Evolutionary conservation across 768 basidiomycete species (phyloP).

Genomic region (Boletales sp.): DNA sequence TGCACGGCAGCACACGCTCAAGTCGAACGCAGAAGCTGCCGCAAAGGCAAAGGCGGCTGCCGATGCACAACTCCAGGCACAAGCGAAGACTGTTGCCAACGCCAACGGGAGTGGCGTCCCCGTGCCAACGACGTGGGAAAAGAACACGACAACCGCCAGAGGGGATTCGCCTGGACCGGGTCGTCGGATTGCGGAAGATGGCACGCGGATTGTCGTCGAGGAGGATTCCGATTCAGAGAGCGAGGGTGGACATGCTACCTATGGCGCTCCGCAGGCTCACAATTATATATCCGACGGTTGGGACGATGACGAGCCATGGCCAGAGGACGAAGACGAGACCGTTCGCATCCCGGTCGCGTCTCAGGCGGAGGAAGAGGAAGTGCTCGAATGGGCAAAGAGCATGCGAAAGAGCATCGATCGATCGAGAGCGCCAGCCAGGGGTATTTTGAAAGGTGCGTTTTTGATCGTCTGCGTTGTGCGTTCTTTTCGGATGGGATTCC

Average conservation of each 20-base stretch:
- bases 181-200: conserved; percentile 58
- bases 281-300: conserved; percentile 59
- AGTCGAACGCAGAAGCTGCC: conserved; percentile 61
- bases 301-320: conserved; percentile 81
- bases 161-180: conserved; percentile 43
- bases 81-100: conserved; percentile 19
- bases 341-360: conserved; percentile 42
- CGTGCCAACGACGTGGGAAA: conserved; percentile 72
- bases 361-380: conserved; percentile 45
- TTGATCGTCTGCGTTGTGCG: not conserved
- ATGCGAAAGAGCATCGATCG: conserved; percentile 72
- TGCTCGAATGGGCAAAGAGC: conserved; percentile 76
- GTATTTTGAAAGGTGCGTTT: conserved; percentile 75
- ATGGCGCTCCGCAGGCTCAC: conserved; percentile 33
- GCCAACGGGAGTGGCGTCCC: conserved; percentile 33
- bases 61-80: conserved; percentile 24
- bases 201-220: conserved; percentile 60
- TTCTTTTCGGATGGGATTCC: too few relatives aligned
- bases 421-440: conserved; percentile 62
- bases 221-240: conserved; percentile 65
- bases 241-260: conserved; percentile 45
- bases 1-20: conserved; percentile 87
- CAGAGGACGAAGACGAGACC: conserved; percentile 68
- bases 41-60: conserved; percentile 37
- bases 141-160: conserved; percentile 65